Percentiles rank a stretch among this genome's conserved stretches.
These are phyloP conservation scores for Leucogyrophana mollusca DNA, from an alignment of 768 basidiomycete genomes.

Conservation along the genomic window DNA sequence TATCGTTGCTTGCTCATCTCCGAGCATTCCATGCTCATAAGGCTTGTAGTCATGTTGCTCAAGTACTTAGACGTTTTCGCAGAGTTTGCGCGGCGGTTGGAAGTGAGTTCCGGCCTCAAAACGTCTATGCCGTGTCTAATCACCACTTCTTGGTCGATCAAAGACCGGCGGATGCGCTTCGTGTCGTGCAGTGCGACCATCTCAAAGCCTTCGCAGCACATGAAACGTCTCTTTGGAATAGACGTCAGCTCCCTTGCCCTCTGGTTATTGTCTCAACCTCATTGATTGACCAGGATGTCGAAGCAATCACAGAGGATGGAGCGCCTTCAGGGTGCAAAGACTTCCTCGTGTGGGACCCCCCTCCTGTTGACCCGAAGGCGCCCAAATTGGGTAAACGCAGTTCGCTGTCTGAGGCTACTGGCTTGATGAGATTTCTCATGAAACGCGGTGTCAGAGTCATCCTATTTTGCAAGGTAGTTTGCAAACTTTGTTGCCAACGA, in stretches of 20 bases:
- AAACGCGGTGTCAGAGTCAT: constrained; percentile 77
- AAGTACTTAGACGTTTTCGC: constrained; percentile 72
- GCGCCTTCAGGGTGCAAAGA: constrained; percentile 82
- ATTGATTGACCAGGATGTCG: constrained; percentile 42
- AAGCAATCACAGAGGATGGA: constrained; percentile 75
- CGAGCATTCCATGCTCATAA: neutral
- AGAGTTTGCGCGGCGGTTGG: constrained; percentile 76
- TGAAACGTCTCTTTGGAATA: constrained; percentile 74
- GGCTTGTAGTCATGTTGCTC: constrained; percentile 68
- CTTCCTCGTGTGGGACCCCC: constrained; percentile 75
- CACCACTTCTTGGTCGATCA: neutral
- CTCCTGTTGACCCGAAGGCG: constrained; percentile 52
- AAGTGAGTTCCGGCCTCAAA: constrained; percentile 44
- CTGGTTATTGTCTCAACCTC: neutral
- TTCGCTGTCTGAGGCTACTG: constrained; percentile 66
- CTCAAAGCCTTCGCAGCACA: constrained; percentile 69
- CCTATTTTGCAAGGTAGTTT: constrained; percentile 79
- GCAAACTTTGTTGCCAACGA: neutral
- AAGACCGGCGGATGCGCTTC: constrained; percentile 60
- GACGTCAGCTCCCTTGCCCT: constrained; percentile 25
- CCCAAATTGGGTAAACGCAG: constrained; percentile 54
- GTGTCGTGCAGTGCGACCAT: constrained; percentile 91
- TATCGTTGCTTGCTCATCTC: neutral
- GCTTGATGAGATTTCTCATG: constrained; percentile 79
- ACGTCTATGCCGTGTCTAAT: neutral